A percentile compares a stretch with the other conserved stretches of the same genome.
These are phyloP conservation scores for Trypethelium eluteriae DNA, from an alignment of 495 filamentous ascomycete species.

Conservation along the genomic window DNA sequence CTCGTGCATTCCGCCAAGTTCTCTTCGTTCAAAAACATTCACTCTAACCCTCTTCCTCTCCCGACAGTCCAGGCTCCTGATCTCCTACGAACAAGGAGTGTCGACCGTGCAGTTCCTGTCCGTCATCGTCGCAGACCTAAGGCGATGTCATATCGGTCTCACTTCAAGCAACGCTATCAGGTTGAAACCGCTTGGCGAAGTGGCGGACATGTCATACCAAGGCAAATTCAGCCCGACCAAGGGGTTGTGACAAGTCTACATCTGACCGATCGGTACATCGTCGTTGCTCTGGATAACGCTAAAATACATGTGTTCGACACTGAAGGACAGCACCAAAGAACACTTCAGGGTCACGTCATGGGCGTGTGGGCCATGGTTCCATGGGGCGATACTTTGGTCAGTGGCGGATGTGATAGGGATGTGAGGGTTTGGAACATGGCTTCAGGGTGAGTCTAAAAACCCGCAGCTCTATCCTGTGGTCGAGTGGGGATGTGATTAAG, in stretches of 20 bases:
- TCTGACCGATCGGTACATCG: slow-evolving; percentile 89
- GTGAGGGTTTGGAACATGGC: slow-evolving; percentile 96
- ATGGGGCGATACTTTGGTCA: slow-evolving; percentile 91
- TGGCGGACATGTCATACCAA: slow-evolving; percentile 67
- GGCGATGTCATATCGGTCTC: slow-evolving; percentile 73
- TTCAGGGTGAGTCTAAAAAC: slow-evolving; percentile 63
- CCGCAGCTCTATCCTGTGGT: neutral
- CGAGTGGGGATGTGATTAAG: too few species aligned
- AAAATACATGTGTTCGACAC: slow-evolving; percentile 98
- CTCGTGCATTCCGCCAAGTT: slow-evolving; percentile 16
- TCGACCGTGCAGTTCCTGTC: slow-evolving; percentile 18
- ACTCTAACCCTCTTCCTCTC: slow-evolving; percentile 22
- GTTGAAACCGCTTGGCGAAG: slow-evolving; percentile 95
- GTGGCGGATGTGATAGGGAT: slow-evolving; percentile 92
- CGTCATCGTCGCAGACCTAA: slow-evolving; percentile 31
- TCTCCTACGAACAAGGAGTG: slow-evolving; percentile 19
- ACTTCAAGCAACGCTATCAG: slow-evolving; percentile 95
- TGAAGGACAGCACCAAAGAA: slow-evolving; percentile 77
- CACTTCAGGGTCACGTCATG: slow-evolving; percentile 92
- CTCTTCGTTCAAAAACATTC: slow-evolving; percentile 7
- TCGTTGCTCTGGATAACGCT: slow-evolving; percentile 94
- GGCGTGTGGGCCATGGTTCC: slow-evolving; percentile 99
- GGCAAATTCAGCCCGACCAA: slow-evolving; percentile 88
- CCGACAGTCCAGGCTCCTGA: slow-evolving; percentile 28
- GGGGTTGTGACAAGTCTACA: slow-evolving; percentile 95